Evolutionary conservation across 148 eudicot species (phyloP), one percentile per base, ranked within the genome.

Genomic region (Cornus controversa): DNA sequence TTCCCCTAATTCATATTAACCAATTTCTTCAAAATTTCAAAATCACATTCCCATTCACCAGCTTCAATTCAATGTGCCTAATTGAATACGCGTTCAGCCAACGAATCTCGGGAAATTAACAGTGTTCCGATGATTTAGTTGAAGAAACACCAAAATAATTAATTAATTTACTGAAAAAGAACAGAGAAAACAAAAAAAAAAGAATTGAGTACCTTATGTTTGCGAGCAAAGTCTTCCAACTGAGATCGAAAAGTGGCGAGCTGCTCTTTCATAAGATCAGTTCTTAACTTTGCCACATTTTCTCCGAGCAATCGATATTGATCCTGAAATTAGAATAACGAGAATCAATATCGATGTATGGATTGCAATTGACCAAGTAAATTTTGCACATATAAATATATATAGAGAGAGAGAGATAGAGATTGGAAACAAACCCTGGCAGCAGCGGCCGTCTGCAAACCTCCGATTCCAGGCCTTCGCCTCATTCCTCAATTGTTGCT

Each of bases 401-500:
- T 37, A 64, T 25, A 74, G 27, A 27, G 24, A 42, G 20, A 60
- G 53, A 63, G n/a, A 77, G 72, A 36, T 26, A 53, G 36, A 69
- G 72, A 26, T 14, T 3, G 25, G 47, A 42, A 37, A 40, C 82
- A 71, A 85, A 91, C 95, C 89, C 91, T 86, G 67, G 95, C 90
- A 11, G 92, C 90, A 24, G 97, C 99, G 5, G 99, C 93, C 2
- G 83, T 87, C 80, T 96, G 93, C 24, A 96, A 69, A 57, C 99
- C 99, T 6, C 99, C 99, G 50, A 96, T 96, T 88, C 99, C 99
- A n/a, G 99, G 98, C 82, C 99, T 78, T 29, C 98, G 87, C 87
- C 93, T 93, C 99, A 96, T 96, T 69, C 37, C 78, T 15, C 9
- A 74, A 26, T 23, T 50, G 0, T 40, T 34, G 26, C 27, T 22